Conservation (phyloP, 2,329 filamentous ascomycete genomes). For the Neofusicoccum parvum region DNA sequence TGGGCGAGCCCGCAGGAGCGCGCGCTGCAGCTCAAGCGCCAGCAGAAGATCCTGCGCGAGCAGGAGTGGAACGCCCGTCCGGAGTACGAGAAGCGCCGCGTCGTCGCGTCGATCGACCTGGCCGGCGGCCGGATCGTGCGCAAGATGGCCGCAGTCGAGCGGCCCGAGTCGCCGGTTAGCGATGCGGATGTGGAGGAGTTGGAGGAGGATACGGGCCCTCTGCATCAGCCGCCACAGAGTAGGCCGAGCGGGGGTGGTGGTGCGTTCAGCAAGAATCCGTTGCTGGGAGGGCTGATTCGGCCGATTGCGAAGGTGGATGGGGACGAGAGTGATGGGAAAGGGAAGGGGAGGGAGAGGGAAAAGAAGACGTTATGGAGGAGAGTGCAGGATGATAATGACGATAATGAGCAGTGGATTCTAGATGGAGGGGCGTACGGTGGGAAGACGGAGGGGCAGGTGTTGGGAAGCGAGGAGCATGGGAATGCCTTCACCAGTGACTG, state of each 20-base stretch:
- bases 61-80: slow-evolving; percentile 84
- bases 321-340: slow-evolving; percentile 51
- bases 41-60: slow-evolving; percentile 80
- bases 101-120: slow-evolving; percentile 84
- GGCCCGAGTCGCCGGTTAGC: slow-evolving; percentile 56
- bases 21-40: slow-evolving; percentile 78
- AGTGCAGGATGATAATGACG: slow-evolving; percentile 56
- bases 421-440: slow-evolving; percentile 54
- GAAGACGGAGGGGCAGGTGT: slow-evolving; percentile 13
- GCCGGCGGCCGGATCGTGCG: slow-evolving; percentile 75
- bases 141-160: slow-evolving; percentile 63
- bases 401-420: slow-evolving; percentile 57
- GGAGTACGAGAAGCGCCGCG: slow-evolving; percentile 84
- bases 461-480: slow-evolving; percentile 5
- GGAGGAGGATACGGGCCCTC: slow-evolving; percentile 18
- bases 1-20: slow-evolving; percentile 85
- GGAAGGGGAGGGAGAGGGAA: slow-evolving; percentile 35
- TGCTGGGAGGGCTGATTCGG: slow-evolving; percentile 66
- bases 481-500: not conserved
- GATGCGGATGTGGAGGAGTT: slow-evolving; percentile 54
- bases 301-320: slow-evolving; percentile 55
- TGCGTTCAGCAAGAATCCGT: slow-evolving; percentile 69
- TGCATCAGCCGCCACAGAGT: slow-evolving; percentile 29
- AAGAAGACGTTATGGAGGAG: slow-evolving; percentile 50
- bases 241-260: slow-evolving; percentile 31